Evolutionary conservation across 1,139 yeast species (phyloP).

Genomic region (Debaryomyces sp.): DNA sequence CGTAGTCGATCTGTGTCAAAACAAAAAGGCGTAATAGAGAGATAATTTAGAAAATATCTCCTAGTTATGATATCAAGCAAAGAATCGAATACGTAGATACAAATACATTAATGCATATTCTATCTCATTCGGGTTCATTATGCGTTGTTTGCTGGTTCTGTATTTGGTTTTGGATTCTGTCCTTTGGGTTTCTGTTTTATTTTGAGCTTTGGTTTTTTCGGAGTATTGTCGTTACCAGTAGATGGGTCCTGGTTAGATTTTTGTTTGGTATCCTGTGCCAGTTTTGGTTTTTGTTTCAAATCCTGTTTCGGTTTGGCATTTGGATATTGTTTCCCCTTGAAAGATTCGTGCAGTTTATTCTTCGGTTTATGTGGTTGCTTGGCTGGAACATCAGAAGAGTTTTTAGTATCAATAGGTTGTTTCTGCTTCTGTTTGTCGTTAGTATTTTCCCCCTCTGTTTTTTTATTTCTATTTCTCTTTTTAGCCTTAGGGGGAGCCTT

Average conservation of each 20-base stretch:
- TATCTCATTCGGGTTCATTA: neutral
- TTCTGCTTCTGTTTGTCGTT: slow-evolving; percentile 1
- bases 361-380: neutral
- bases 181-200: slow-evolving; percentile 1
- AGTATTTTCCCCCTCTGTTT: neutral
- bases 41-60: neutral
- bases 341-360: neutral
- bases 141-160: neutral
- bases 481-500: neutral
- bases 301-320: neutral
- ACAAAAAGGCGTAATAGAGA: neutral
- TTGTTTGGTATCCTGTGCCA: neutral
- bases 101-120: neutral
- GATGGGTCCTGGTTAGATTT: slow-evolving; percentile 1
- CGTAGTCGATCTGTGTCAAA: neutral
- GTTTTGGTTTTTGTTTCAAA: neutral
- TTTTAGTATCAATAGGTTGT: slow-evolving; percentile 1
- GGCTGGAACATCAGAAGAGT: neutral
- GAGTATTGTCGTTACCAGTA: neutral
- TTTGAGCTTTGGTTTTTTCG: slow-evolving; percentile 1
- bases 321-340: neutral
- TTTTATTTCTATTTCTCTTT: slow-evolving; percentile 3
- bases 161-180: neutral
- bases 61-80: neutral
- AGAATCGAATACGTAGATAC: neutral